Base-by-base conservation (phyloP, 768 basidiomycete species). In the Mycena alexandri region DNA sequence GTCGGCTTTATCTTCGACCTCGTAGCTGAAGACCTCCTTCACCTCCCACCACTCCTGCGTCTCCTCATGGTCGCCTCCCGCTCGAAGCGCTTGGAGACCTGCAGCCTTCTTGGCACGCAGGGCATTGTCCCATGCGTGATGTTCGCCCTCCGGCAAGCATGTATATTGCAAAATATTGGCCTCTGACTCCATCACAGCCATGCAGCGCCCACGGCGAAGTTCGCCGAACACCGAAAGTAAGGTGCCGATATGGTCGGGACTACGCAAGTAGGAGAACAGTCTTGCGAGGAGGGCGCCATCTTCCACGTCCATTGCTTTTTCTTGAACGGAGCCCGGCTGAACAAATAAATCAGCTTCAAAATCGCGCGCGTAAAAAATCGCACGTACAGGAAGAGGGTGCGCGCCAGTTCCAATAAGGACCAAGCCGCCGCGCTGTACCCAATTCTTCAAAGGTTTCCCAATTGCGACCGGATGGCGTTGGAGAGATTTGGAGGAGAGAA, bases 261-360 rank as follows among this genome's bases (percentile, higher is more conserved):
- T 73, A 29, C 76, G 77, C 10, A 90, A 78, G 68, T 86, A 87
- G 5, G 86, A 85, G 78, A 91, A 90, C 9, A 90, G 80, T 63
- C 84, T 84, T 9, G 84, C 89, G 22, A 91, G 79, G 24, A 88
- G 84, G 13, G 86, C 87, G 2, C 86, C 87, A 68, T 90, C 90
- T 75, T 90, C 90, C n/a, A 90, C 73, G 1, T 83, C 80, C 74
- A 89, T 84, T 7, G 83, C 83, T 3, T 75, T 78, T 9, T 79
- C 78, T 71, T 90, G 87, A 24, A 83, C 79, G 0, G 84, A 82
- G 14, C 85, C 85, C 13, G 84, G 82, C 88, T 89, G 52, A 11
- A 22, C 17, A 38, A 14, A 36, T 12, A n/a, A n/a, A n/a, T n/a
- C n/a, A n/a, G n/a, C n/a, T n/a, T n/a, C n/a, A n/a, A n/a, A n/a